Evolutionary conservation across 2,329 filamentous ascomycete genomes (phyloP).

Genomic region (Botryotinia narcissicola): DNA sequence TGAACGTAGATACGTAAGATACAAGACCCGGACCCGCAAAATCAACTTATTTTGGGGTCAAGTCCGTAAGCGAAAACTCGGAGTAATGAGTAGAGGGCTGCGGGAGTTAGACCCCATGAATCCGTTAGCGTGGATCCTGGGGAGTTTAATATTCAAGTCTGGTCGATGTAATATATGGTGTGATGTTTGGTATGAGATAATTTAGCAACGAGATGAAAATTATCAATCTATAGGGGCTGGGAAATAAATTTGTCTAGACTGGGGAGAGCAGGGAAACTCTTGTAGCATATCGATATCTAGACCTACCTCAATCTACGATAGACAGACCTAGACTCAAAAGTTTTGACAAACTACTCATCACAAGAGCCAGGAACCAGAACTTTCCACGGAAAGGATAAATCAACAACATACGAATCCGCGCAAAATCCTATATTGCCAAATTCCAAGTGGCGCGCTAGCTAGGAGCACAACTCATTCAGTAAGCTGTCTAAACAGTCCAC

Average conservation of each 20-base stretch:
- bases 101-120: neutral
- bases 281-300: neutral
- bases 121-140: neutral
- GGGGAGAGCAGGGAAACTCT: neutral
- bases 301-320: neutral
- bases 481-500: neutral
- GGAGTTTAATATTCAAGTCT: neutral
- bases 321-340: neutral
- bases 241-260: neutral
- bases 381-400: neutral
- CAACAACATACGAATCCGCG: neutral
- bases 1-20: neutral
- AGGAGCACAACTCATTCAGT: neutral
- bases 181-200: neutral
- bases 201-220: neutral
- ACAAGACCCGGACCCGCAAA: neutral
- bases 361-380: neutral
- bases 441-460: neutral
- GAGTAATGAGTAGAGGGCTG: neutral
- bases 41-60: neutral
- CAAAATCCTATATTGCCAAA: neutral
- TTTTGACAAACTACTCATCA: neutral
- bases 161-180: neutral
- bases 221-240: neutral
- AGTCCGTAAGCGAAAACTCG: neutral